Percentiles rank a stretch among this genome's conserved stretches.
phyloP scores from a whole-genome alignment of 495 filamentous ascomycete genomes.

The Hypoxylon lenormandii region DNA sequence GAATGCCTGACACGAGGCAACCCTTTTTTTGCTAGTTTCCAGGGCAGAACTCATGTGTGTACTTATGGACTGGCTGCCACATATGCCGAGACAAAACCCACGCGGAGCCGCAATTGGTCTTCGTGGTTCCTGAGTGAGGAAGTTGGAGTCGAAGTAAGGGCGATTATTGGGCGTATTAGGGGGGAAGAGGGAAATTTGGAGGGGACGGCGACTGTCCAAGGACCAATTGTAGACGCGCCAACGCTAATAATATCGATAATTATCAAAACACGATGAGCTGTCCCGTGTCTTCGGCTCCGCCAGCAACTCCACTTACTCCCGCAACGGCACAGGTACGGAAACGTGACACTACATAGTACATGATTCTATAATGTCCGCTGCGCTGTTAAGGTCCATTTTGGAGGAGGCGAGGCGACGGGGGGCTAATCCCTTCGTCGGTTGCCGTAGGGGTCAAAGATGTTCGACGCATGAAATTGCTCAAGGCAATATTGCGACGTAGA shows the following conservation, averaged over 20 bases:
- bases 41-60: not conserved
- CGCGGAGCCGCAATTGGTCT: slow-evolving; percentile 39
- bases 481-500: slow-evolving; percentile 44
- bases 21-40: slow-evolving; percentile 8
- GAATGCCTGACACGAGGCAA: slow-evolving; percentile 25
- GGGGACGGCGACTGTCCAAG: not conserved
- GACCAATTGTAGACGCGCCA: slow-evolving; percentile 22
- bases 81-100: slow-evolving; percentile 30
- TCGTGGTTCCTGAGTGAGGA: slow-evolving; percentile 28
- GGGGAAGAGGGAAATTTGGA: slow-evolving; percentile 19
- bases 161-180: slow-evolving; percentile 16
- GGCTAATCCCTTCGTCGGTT: slow-evolving; percentile 14
- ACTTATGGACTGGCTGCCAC: slow-evolving; percentile 27
- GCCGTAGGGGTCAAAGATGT: slow-evolving; percentile 5
- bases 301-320: slow-evolving; percentile 38
- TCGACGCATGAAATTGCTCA: slow-evolving; percentile 25
- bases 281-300: slow-evolving; percentile 43
- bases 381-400: slow-evolving; percentile 27
- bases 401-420: not conserved
- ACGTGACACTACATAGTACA: slow-evolving; percentile 1
- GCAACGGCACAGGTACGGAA: slow-evolving; percentile 39
- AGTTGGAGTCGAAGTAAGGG: slow-evolving; percentile 4
- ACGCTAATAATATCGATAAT: slow-evolving; percentile 47
- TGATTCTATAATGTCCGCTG: slow-evolving; percentile 33
- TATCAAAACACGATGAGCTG: slow-evolving; percentile 45